Evolutionary conservation across 805 yeast genomes (phyloP).

Genomic region (Wickerhamiella brachini): DNA sequence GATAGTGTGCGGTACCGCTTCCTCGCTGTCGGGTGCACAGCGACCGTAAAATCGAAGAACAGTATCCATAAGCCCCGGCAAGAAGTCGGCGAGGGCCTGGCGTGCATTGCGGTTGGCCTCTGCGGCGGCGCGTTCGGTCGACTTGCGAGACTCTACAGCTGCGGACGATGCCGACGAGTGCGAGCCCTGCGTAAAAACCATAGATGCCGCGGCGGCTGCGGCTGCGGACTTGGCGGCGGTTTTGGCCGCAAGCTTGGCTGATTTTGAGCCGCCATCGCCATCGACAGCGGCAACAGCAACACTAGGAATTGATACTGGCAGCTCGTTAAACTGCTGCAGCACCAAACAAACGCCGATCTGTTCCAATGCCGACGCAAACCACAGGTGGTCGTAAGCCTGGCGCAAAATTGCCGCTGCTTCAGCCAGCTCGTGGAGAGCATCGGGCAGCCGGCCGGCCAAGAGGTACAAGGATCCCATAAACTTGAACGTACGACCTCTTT

Average conservation of each 20-base stretch:
- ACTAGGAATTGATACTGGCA: constrained; percentile 30
- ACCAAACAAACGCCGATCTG: constrained; percentile 57
- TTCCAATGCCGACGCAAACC: constrained; percentile 85
- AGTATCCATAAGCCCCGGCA: constrained; percentile 20
- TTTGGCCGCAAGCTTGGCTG: background rate
- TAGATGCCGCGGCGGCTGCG: background rate
- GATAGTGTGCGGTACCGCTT: constrained; percentile 69
- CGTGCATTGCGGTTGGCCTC: constrained; percentile 1
- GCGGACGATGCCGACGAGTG: background rate
- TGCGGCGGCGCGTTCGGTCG: background rate
- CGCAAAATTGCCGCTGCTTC: constrained; percentile 53
- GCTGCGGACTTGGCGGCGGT: constrained; percentile 2
- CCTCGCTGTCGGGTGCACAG: constrained; percentile 32
- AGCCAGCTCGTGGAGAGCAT: constrained; percentile 59
- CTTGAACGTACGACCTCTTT: constrained; percentile 62
- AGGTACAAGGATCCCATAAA: constrained; percentile 63
- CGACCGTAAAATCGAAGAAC: constrained; percentile 18
- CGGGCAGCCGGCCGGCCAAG: constrained; percentile 62
- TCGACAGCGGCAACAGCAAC: constrained; percentile 15
- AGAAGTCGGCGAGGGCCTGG: constrained; percentile 12
- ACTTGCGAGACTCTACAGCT: background rate
- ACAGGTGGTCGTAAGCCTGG: constrained; percentile 56
- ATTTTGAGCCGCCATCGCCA: constrained; percentile 1
- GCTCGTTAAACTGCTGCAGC: constrained; percentile 42
- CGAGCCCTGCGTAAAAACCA: background rate